These are phyloP conservation scores for Dipodascus albidus DNA, from an alignment of 805 yeast species.

Conservation along the genomic window DNA sequence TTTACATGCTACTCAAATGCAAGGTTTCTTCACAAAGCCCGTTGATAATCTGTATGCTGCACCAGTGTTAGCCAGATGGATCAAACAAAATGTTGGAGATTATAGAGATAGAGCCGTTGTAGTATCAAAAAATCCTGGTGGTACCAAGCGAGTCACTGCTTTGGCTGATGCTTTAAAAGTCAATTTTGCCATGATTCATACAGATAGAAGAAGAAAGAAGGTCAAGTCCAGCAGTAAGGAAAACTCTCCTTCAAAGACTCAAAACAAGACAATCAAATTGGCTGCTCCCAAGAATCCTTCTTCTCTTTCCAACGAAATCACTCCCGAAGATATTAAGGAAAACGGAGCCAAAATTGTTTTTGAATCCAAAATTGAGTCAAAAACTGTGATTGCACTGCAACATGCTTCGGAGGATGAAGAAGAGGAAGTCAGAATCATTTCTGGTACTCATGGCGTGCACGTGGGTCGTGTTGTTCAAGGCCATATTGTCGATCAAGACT, in stretches of 20 bases:
- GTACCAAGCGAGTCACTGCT: constrained; percentile 95
- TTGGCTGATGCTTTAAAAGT: constrained; percentile 94
- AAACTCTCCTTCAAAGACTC: constrained; percentile 20
- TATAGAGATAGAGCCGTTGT: constrained; percentile 79
- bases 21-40: constrained; percentile 94
- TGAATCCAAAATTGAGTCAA: not conserved
- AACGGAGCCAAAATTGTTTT: not conserved
- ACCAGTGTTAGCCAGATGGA: constrained; percentile 94
- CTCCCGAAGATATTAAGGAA: not conserved
- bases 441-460: constrained; percentile 41
- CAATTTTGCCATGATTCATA: constrained; percentile 97
- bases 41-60: constrained; percentile 96
- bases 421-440: constrained; percentile 10
- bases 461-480: constrained; percentile 95
- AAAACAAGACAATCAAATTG: not conserved
- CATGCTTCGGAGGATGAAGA: constrained; percentile 16
- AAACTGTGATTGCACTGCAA: not conserved
- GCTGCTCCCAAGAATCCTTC: not conserved
- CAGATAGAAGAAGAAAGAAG: constrained; percentile 91
- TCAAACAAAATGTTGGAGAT: constrained; percentile 76
- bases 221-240: constrained; percentile 11
- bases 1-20: constrained; percentile 94
- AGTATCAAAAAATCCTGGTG: constrained; percentile 98
- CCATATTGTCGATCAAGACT: constrained; percentile 88
- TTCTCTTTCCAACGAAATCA: not conserved